Evolutionary conservation across 495 filamentous ascomycete genomes (phyloP), one percentile per base, ranked within the genome.

Genomic region (Daldinia caldariorum): DNA sequence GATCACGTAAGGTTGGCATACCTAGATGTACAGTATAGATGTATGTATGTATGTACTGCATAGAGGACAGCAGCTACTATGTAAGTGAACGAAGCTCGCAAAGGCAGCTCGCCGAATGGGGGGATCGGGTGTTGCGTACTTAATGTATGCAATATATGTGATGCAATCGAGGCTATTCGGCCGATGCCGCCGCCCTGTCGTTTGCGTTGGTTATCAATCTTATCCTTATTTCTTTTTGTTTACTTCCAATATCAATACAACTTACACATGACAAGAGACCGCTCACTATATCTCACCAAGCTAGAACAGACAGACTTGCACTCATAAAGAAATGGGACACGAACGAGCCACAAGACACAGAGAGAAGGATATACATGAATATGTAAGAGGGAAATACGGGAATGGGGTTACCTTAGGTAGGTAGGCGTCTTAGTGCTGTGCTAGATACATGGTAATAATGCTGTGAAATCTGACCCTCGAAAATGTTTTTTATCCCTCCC

Each of bases 1-100:
- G 62, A 62, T 70, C 67, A 70, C 67, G 67, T 70, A 70, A 70
- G 49, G 34, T 35, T 35, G 9, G 5, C 34, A 4, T 34, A 7
- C 32, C 32, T 34, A 26, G 26, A 26, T 26, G 26, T 26, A 26
- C 26, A 26, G 26, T 26, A 26, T 26, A 26, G 26, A 26, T 26
- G 34, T 35, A 7, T 35, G 6, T 34, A 4, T 34, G 32, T 35
- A 35, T 35, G 34, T 35, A 35, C 34, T 5, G 5, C 5, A 35
- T 35, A 35, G 34, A 10, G 34, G 5, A 35, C 34, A 47, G 18
- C 1, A 51, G 10, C 7, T 10, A 16, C 2, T 13, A n/a, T 12
- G 16, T 5, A 7, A 45, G 29, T 13, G 37, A 31, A 59, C 34
- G 49, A 12, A 20, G 6, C 13, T 32, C 31, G 6, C 45, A 18